These are phyloP conservation scores for Fragaria ananassa DNA, from an alignment of 306 rosid species.

Conservation along the genomic window DNA sequence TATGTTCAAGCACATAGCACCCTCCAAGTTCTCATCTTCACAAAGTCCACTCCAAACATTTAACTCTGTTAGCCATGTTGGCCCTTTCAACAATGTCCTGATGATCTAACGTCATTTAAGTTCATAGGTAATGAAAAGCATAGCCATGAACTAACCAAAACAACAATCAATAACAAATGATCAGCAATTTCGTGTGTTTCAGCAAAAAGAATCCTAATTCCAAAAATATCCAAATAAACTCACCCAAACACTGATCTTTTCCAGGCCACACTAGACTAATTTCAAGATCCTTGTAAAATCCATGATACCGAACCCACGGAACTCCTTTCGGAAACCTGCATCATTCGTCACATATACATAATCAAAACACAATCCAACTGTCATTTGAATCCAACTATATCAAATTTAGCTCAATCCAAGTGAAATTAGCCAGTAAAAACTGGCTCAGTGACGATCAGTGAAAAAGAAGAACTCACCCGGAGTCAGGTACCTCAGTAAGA, in stretches of 20 bases:
- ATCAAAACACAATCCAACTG: constrained; percentile 9
- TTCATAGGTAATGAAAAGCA: background rate
- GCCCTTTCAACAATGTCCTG: background rate
- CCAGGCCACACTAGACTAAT: constrained; percentile 84
- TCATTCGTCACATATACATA: constrained; percentile 17
- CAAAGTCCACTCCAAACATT: background rate
- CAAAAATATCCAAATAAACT: constrained; percentile 16
- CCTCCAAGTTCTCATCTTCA: background rate
- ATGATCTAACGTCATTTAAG: background rate
- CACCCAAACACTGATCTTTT: constrained; percentile 69
- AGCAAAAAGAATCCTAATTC: background rate
- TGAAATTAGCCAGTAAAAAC: background rate
- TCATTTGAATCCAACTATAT: background rate
- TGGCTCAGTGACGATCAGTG: background rate
- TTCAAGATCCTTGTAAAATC: constrained; percentile 59
- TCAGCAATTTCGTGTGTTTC: background rate
- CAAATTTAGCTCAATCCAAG: background rate
- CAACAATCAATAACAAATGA: background rate
- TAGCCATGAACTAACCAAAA: background rate
- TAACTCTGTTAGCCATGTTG: background rate
- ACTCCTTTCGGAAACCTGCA: constrained; percentile 73
- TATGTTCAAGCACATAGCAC: background rate
- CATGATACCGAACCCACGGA: constrained; percentile 79
- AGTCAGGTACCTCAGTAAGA: constrained; percentile 54
- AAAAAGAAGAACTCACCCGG: constrained; percentile 49